A percentile compares a stretch with the other conserved stretches of the same genome.
Conservation (phyloP, 2,329 filamentous ascomycete genomes). For the Fusarium devonianum region DNA sequence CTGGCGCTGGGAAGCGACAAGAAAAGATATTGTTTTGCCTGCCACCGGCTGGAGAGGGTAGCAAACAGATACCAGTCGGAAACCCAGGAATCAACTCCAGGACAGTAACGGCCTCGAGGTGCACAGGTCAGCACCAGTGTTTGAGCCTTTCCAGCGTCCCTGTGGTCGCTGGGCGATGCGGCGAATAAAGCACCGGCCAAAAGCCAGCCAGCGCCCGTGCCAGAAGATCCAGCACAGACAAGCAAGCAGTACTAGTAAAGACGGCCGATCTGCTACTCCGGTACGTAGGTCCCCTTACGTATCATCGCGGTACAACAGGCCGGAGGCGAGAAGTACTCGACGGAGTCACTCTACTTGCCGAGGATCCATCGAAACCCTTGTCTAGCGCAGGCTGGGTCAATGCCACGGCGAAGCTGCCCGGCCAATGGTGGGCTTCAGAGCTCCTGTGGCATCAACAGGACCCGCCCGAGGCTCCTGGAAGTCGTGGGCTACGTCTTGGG, state of each 20-base stretch:
- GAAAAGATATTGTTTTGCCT: conserved; percentile 16
- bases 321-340: conserved; percentile 15
- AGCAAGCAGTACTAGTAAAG: conserved; percentile 26
- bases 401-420: conserved; percentile 37
- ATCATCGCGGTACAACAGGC: conserved; percentile 4
- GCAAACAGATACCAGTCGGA: conserved; percentile 19
- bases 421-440: conserved; percentile 40
- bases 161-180: conserved; percentile 27
- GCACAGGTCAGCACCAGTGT: conserved; percentile 32
- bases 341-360: conserved; percentile 26
- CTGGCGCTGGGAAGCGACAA: conserved; percentile 6
- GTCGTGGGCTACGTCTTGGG: conserved; percentile 40
- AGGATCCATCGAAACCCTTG: conserved; percentile 30
- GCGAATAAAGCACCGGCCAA: conserved; percentile 21
- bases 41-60: conserved; percentile 15
- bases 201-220: conserved; percentile 13
- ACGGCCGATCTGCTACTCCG: conserved; percentile 10
- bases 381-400: conserved; percentile 44
- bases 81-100: conserved; percentile 31
- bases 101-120: conserved; percentile 12
- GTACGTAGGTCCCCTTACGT: conserved; percentile 4
- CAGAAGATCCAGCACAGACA: conserved; percentile 22
- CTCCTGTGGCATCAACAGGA: conserved; percentile 41
- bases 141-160: conserved; percentile 19
- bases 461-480: conserved; percentile 39